These are phyloP conservation scores for Cruciata laevipes DNA, from an alignment of 257 asterid genomes.

Conservation along the genomic window DNA sequence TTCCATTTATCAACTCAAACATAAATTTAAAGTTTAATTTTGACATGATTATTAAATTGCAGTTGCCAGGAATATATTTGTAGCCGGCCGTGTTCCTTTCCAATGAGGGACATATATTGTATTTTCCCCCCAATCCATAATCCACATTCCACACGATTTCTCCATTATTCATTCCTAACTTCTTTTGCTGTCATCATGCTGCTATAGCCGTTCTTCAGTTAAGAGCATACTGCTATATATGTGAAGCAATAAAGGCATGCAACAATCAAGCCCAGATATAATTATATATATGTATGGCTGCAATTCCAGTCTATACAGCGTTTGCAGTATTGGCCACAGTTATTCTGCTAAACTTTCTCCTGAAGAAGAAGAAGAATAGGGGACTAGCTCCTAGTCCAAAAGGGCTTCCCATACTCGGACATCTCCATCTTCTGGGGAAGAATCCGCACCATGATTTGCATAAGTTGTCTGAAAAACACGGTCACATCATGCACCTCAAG, in stretches of 20 bases:
- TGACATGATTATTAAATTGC: too few relatives aligned
- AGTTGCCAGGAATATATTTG: too few relatives aligned
- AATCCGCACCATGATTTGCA: conserved; percentile 44
- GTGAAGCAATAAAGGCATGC: too few relatives aligned
- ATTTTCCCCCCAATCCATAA: background rate
- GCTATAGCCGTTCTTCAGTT: background rate
- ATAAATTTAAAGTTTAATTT: too few relatives aligned
- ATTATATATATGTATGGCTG: background rate
- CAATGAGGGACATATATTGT: background rate
- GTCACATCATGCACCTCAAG: conserved; percentile 41
- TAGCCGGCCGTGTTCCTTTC: too few relatives aligned
- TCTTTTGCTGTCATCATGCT: background rate
- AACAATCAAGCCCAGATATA: too few relatives aligned
- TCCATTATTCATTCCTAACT: background rate
- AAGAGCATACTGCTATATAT: background rate
- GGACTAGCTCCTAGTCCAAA: conserved; percentile 44
- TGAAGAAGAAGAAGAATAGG: conserved; percentile 16
- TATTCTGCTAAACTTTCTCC: conserved; percentile 1
- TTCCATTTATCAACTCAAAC: too few relatives aligned
- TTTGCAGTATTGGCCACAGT: background rate
- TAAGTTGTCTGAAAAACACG: conserved; percentile 27
- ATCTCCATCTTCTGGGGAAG: conserved; percentile 46
- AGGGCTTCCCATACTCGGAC: conserved; percentile 47
- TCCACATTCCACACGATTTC: background rate
- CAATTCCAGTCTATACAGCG: conserved; percentile 17